Evolutionary conservation across 2,329 filamentous ascomycete species (phyloP), one percentile per base, ranked within the genome.

Genomic region (Trichoderma atrobrunneum): DNA sequence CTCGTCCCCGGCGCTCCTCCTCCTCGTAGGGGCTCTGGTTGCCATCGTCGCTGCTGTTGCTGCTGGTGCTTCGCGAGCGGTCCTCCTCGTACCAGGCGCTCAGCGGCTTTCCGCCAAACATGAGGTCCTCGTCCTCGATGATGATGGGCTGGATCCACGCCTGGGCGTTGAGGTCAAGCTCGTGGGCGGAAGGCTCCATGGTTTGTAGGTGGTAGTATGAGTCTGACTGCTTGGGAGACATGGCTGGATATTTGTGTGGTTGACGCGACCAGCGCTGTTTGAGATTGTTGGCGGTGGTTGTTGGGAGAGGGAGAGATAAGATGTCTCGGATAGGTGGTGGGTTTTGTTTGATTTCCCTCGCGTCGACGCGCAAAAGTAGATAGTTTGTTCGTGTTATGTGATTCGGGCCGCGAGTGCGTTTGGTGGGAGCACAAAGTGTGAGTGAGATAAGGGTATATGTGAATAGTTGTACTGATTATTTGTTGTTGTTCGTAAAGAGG

Each of bases 101-200:
- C 56, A 90, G 79, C 51, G 87, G 83, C 84, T 89, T 90, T 76
- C 88, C 88, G 71, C 87, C 87, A 75, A 89, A 90, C 78, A 85
- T 89, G 48, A 90, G 82, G 74, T 90, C 88, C 71, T 89, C 87
- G 77, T 90, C 88, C 71, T 90, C 87, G 76, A 90, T 90, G 63
- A 86, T 89, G 36, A 86, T 89, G 39, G 86, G 84, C 69, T 85
- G 83, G 74, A 87, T 84, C 87, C 87, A 89, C 60, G 80, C 73
- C 72, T 81, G 78, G 56, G 79, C 77, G 70, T 75, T 72, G 72
- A 76, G 74, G 71, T 83, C 81, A 73, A 82, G 76, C 74, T 83
- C 79, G 59, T 76, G 73, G 11, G 79, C 78, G 56, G 78, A 76
- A 39, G 80, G 72, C 74, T 82, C 80, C 72, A 80, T 74, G 56